phyloP scores from a whole-genome alignment of 1,284 basidiomycete genomes.

The Exobasidium cylindrosporum region DNA sequence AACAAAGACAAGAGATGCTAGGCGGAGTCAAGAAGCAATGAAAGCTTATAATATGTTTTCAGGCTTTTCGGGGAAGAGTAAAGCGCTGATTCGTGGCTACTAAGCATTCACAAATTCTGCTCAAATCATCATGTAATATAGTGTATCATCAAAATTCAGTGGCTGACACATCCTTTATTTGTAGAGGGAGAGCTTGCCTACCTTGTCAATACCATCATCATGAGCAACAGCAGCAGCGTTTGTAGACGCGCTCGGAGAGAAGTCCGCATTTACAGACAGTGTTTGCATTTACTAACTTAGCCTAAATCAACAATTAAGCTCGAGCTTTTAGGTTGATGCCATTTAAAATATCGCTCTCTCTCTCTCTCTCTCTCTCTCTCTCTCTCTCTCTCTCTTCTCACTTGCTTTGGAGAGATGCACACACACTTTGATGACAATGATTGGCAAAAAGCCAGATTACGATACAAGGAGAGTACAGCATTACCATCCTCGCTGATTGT shows the following conservation, averaged over 20 bases:
- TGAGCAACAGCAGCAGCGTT: too few relatives aligned
- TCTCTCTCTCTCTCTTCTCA: not conserved
- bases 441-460: not conserved
- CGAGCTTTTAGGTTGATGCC: too few relatives aligned
- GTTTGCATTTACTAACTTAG: too few relatives aligned
- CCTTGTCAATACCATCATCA: too few relatives aligned
- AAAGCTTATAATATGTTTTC: not conserved
- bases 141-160: too few relatives aligned
- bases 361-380: too few relatives aligned
- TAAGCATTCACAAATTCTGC: not conserved
- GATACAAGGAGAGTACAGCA: not conserved
- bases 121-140: not conserved
- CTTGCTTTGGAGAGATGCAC: not conserved
- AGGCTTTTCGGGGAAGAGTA: not conserved
- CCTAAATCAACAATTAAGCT: too few relatives aligned
- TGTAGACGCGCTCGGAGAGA: too few relatives aligned
- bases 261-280: too few relatives aligned
- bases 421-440: slow-evolving; percentile 6
- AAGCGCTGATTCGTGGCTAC: not conserved
- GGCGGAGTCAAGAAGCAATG: not conserved
- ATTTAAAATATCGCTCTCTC: too few relatives aligned
- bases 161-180: too few relatives aligned
- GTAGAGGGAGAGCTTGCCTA: too few relatives aligned
- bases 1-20: not conserved
- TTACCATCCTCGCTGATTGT: not conserved